Conservation (phyloP, 352 stramenopile species). For the Phytopythium chamaehyphon region DNA sequence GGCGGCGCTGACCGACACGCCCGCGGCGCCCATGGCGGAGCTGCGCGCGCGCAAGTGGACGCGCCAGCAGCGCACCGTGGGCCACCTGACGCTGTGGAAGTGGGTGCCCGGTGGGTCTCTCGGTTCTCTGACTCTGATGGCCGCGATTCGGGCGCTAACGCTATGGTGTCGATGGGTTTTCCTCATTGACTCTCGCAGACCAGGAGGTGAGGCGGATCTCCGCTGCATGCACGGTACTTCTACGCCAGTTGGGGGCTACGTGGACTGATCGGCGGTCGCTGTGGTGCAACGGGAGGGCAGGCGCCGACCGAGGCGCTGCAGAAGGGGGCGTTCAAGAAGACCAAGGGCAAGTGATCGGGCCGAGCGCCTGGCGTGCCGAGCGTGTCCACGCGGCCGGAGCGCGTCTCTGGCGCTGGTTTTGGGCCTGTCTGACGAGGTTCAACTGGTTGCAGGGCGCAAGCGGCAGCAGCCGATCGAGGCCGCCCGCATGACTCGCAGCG, state of each 20-base stretch:
- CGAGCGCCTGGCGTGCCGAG: not conserved
- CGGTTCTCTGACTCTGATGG: not conserved
- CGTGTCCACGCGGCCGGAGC: not conserved
- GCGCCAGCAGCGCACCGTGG: slow-evolving; percentile 64
- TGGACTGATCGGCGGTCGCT: too few relatives aligned
- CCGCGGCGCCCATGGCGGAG: slow-evolving; percentile 48
- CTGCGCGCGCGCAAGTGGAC: slow-evolving; percentile 75
- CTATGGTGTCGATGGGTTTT: not conserved
- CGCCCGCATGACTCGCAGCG: slow-evolving; percentile 71
- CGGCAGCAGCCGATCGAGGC: slow-evolving; percentile 41
- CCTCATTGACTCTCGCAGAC: slow-evolving; percentile 16
- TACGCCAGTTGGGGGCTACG: too few relatives aligned
- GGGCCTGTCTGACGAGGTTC: not conserved
- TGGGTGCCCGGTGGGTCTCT: slow-evolving; percentile 55
- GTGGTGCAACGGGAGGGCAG: slow-evolving; percentile 17
- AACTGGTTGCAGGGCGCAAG: slow-evolving; percentile 44
- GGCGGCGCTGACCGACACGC: slow-evolving; percentile 24
- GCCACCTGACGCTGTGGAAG: slow-evolving; percentile 66
- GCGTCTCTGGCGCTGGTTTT: not conserved
- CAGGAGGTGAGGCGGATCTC: slow-evolving; percentile 45
- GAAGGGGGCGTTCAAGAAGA: slow-evolving; percentile 61
- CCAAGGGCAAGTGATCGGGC: slow-evolving; percentile 37
- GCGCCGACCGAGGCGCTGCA: slow-evolving; percentile 62
- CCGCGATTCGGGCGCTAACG: not conserved
- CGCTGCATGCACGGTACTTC: too few relatives aligned